Base-by-base conservation (phyloP, 345 rosid species). In the Euphorbia pulcherrima region DNA sequence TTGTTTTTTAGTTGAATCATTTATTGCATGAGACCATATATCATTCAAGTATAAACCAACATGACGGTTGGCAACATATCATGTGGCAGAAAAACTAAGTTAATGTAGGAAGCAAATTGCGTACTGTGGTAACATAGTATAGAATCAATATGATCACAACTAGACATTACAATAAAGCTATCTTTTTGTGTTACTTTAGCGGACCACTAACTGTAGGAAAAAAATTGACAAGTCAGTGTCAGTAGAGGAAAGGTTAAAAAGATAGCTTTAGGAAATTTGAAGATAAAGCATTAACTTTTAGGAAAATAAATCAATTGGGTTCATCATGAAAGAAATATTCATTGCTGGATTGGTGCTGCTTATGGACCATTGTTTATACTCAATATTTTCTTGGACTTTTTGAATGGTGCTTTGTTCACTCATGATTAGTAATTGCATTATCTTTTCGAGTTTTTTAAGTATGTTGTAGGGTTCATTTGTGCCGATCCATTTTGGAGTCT, bases 211-310 rank as follows among this genome's bases (percentile, higher is more conserved):
- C 52, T 35, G 62, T 24, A 41, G 64, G 56, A 74, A 65, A 39
- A 76, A 39, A 29, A 66, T 48, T 65, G 77, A 65, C 13, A 47
- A 46, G 83, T 71, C 85, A 61, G 21, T 53, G 47, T 82, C 79
- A 37, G 40, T 60, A 21, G 40, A 35, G n/a, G 67, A n/a, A 26
- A 55, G 21, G 7, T 33, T 2, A 20, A 70, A n/a, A 78, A 65
- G 60, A 18, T 28, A 18, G 18, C n/a, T 28, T 69, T 69, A n/a
- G n/a, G n/a, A n/a, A n/a, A n/a, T n/a, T n/a, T n/a, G n/a, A 41
- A 53, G 65, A 27, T 46, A 66, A n/a, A 72, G 62, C 18, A 69
- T 51, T 37, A 26, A 50, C 69, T 75, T 70, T 33, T 73, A 63
- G 65, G 29, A 7, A 30, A 20, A 18, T 13, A 28, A 40, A 47